Evolutionary conservation across 2,329 filamentous ascomycete genomes (phyloP).

Genomic region (Fusarium acutatum): DNA sequence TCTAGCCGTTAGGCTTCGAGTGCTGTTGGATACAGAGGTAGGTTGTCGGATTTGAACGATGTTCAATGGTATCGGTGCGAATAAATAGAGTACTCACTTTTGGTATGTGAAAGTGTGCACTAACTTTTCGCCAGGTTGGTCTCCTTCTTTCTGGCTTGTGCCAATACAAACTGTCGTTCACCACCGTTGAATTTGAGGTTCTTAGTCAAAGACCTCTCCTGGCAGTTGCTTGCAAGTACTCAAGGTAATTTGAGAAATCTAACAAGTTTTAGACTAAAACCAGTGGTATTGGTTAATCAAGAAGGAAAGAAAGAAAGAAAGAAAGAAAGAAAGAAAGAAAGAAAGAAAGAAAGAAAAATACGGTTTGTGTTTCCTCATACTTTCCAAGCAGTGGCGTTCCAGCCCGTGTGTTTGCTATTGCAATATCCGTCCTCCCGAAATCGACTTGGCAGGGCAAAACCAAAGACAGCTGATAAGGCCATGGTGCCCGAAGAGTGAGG

Average conservation of each 20-base stretch:
- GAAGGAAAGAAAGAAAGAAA: background rate
- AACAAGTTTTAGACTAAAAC: background rate
- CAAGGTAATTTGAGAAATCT: background rate
- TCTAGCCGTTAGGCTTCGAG: background rate
- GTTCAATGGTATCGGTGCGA: background rate
- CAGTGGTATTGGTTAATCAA: background rate
- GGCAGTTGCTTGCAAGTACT: background rate
- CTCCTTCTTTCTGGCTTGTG: background rate
- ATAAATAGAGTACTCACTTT: background rate
- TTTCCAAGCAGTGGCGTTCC: background rate
- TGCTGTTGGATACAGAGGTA: background rate
- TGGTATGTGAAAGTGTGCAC: background rate
- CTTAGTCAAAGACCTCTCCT: background rate
- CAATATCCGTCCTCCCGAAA: background rate
- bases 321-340: conserved; percentile 13
- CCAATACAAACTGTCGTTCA: background rate
- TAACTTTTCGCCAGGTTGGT: background rate
- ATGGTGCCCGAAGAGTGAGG: background rate
- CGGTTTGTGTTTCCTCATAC: background rate
- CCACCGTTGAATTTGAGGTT: background rate
- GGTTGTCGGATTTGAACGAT: background rate
- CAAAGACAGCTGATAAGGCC: background rate
- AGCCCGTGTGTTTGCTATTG: background rate
- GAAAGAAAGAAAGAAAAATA: conserved; percentile 4
- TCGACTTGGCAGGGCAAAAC: background rate